Conservation (phyloP, 2,329 filamentous ascomycete species). For the Myriosclerotinia scirpicola region DNA sequence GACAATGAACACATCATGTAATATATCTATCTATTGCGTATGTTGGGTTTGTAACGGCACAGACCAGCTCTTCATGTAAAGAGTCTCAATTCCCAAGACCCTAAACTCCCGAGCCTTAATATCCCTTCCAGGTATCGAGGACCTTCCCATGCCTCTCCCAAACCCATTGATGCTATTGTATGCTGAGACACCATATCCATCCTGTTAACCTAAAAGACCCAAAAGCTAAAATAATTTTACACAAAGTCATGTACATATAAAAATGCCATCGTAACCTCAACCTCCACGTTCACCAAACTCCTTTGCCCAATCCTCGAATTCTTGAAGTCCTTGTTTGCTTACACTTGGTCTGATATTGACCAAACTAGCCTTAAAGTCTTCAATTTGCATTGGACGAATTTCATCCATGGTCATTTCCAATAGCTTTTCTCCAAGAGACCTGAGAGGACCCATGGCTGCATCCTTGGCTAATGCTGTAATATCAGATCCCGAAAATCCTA, state of each 20-base stretch:
- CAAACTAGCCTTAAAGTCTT: slow-evolving; percentile 83
- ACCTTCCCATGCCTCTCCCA: slow-evolving; percentile 6
- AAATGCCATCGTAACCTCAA: slow-evolving; percentile 42
- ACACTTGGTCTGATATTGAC: slow-evolving; percentile 87
- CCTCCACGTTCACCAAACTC: slow-evolving; percentile 92
- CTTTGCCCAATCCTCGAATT: slow-evolving; percentile 91
- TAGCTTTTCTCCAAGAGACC: slow-evolving; percentile 85
- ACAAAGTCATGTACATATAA: slow-evolving; percentile 12
- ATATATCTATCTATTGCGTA: slow-evolving; percentile 9
- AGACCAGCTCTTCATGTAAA: not conserved
- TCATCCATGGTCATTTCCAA: slow-evolving; percentile 92
- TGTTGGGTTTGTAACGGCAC: not conserved
- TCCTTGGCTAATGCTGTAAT: slow-evolving; percentile 97
- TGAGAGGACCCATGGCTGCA: slow-evolving; percentile 92
- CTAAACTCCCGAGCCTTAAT: not conserved
- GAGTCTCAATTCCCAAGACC: not conserved
- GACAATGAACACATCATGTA: slow-evolving; percentile 1
- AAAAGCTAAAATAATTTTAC: slow-evolving; percentile 16
- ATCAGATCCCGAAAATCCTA: slow-evolving; percentile 96
- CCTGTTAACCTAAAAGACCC: slow-evolving; percentile 3
- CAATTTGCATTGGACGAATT: slow-evolving; percentile 79
- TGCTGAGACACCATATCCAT: slow-evolving; percentile 1
- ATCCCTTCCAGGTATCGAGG: not conserved
- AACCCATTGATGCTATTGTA: slow-evolving; percentile 11
- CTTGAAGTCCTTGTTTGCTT: slow-evolving; percentile 76